Evolutionary conservation across 768 basidiomycete genomes (phyloP).

Genomic region (Mycena floridula): DNA sequence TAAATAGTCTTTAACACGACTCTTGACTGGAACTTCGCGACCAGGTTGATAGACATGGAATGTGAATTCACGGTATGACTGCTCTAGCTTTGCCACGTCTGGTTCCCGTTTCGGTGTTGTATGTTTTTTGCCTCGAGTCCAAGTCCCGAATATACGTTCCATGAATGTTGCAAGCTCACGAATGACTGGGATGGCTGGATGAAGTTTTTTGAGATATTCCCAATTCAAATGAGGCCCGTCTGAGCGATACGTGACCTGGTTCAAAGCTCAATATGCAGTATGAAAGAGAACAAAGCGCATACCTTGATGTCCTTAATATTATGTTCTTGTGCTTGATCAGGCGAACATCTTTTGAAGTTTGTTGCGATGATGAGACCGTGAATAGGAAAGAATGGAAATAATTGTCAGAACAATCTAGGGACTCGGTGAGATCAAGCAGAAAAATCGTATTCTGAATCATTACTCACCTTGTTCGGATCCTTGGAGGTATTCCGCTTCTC

Average conservation of each 20-base stretch:
- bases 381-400: conserved; percentile 21
- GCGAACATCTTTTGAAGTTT: conserved; percentile 25
- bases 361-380: conserved; percentile 18
- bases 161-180: conserved; percentile 15
- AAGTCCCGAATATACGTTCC: conserved; percentile 20
- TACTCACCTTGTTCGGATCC: conserved; percentile 11
- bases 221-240: conserved; percentile 25
- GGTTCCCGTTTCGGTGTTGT: conserved; percentile 12
- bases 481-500: conserved; percentile 9
- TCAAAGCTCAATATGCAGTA: neutral
- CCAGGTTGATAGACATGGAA: neutral
- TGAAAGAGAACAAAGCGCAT: conserved; percentile 1
- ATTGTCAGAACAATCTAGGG: conserved; percentile 4
- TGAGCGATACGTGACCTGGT: conserved; percentile 22
- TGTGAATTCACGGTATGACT: conserved; percentile 1
- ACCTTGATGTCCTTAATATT: conserved; percentile 32
- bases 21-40: neutral
- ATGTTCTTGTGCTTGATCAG: conserved; percentile 25
- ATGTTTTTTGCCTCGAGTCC: conserved; percentile 19
- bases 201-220: conserved; percentile 24
- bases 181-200: conserved; percentile 25
- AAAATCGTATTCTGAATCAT: neutral
- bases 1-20: neutral
- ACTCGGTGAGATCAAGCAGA: neutral
- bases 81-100: conserved; percentile 4